Conservation (phyloP, 371 early-diverging fungal genomes). For the Mortierella sp. region DNA sequence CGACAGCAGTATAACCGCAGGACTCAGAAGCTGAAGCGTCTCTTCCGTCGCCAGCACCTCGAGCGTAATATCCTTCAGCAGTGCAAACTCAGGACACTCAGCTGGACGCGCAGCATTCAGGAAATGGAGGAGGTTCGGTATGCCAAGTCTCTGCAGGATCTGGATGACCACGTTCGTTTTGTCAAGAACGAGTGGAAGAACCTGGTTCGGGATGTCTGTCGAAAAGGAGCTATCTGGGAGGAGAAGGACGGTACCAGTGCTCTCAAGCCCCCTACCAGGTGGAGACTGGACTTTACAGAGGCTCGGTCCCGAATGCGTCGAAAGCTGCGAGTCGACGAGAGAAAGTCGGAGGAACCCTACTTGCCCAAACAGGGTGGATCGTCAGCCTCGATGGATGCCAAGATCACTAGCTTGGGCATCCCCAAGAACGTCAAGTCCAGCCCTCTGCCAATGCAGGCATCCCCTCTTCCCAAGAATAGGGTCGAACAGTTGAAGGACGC, state of each 20-base stretch:
- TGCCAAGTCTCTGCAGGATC: conserved; percentile 73
- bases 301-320: conserved; percentile 60
- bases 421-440: conserved; percentile 51
- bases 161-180: conserved; percentile 72
- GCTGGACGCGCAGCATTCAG: conserved; percentile 75
- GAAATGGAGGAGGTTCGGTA: conserved; percentile 72
- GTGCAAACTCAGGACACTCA: conserved; percentile 66
- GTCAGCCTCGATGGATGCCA: conserved; percentile 34
- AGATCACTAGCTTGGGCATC: conserved; percentile 46
- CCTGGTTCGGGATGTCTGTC: conserved; percentile 62
- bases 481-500: conserved; percentile 44
- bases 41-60: conserved; percentile 62
- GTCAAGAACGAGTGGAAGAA: conserved; percentile 78
- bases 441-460: conserved; percentile 21
- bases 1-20: conserved; percentile 64
- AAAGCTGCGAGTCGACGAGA: conserved; percentile 47
- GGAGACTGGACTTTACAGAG: conserved; percentile 85
- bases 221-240: conserved; percentile 80
- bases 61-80: conserved; percentile 69
- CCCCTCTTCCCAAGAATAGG: conserved; percentile 24
- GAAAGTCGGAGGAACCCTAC: conserved; percentile 47
- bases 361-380: conserved; percentile 53
- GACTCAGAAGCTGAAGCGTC: conserved; percentile 67
- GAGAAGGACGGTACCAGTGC: conserved; percentile 28
- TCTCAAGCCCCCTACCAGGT: conserved; percentile 56